Evolutionary conservation across 2,329 filamentous ascomycete genomes (phyloP), one percentile per base, ranked within the genome.

Genomic region (Cryphonectria carpinicola): DNA sequence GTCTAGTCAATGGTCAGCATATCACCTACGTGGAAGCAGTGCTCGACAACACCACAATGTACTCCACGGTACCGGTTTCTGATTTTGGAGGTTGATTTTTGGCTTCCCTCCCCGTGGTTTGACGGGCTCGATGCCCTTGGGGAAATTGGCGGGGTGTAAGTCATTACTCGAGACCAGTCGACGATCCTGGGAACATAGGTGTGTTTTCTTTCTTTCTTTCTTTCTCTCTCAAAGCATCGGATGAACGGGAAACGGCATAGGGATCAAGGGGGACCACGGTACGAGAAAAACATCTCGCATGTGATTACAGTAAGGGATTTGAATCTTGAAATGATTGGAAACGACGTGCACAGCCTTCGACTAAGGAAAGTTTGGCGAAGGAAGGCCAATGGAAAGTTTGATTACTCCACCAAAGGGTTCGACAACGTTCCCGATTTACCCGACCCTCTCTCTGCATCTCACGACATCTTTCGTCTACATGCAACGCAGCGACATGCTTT

Each of bases 1-100:
- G 66, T 41, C 66, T 68, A 2, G 13, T 68, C 35, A 62, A 63
- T 14, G 58, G 66, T 22, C 66, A 68, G 43, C 66, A 68, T 14
- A 68, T 68, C 14, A 54, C 39, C 6, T 68, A 68, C 39, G 66
- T 68, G 4, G 66, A 68, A 22, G 58, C 28, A n/a, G 66, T 62
- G 3, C 52, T 68, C 28, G 32, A 68, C 28, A 65, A 65, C 63
- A 65, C 63, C 41, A 65, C 63, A 25, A 28, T 65, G 63, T 65
- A 65, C 43, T 65, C 63, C n/a, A 49, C 41, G 1, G 63, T 65
- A 8, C 63, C 63, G 41, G 63, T 52, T 17, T 49, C 41, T 7
- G 41, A 35, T 19, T 65, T 65, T 35, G 22, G 39, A 65, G 58
- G 28, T 19, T 17, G 10, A 58, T 19, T 3, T 19, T 19, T 8